Percentiles rank a stretch among this genome's conserved stretches.
phyloP scores from a whole-genome alignment of 495 filamentous ascomycete species.

The Bathelium albidoporum region DNA sequence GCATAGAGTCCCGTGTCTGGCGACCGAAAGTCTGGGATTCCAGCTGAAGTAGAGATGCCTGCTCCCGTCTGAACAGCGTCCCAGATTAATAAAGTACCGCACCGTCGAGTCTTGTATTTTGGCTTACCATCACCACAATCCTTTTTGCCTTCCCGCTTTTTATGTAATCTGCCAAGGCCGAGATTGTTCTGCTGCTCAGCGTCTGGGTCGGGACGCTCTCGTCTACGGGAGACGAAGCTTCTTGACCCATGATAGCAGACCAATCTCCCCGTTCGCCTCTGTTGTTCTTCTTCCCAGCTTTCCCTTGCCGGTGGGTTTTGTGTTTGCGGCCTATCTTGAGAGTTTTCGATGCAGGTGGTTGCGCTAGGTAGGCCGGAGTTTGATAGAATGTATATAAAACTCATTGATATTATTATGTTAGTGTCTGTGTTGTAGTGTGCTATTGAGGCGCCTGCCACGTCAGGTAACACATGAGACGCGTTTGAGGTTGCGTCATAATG shows the following conservation, averaged over 20 bases:
- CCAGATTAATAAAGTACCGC: neutral
- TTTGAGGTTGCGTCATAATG: neutral
- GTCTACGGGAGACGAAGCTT: conserved; percentile 51
- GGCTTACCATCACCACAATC: conserved; percentile 62
- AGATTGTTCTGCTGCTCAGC: conserved; percentile 55
- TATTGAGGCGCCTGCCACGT: too few relatives aligned
- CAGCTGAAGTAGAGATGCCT: conserved; percentile 40
- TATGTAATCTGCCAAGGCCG: conserved; percentile 67
- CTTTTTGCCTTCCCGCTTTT: conserved; percentile 51
- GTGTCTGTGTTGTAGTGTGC: too few relatives aligned
- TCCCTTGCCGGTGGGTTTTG: conserved; percentile 26
- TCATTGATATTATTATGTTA: too few relatives aligned
- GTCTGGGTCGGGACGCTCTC: conserved; percentile 53
- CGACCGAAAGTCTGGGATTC: conserved; percentile 64
- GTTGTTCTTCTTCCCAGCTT: conserved; percentile 18
- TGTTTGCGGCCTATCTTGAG: conserved; percentile 30
- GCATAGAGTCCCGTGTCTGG: conserved; percentile 69
- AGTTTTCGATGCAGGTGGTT: neutral
- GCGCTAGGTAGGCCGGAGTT: neutral
- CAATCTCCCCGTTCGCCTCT: conserved; percentile 7
- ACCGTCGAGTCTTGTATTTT: neutral
- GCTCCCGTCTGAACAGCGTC: conserved; percentile 40
- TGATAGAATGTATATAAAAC: neutral
- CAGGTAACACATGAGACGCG: neutral
- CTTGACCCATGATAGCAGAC: conserved; percentile 54